Conservation (phyloP, 2,329 filamentous ascomycete genomes). For the Ophiocordyceps camponoti-saundersi region DNA sequence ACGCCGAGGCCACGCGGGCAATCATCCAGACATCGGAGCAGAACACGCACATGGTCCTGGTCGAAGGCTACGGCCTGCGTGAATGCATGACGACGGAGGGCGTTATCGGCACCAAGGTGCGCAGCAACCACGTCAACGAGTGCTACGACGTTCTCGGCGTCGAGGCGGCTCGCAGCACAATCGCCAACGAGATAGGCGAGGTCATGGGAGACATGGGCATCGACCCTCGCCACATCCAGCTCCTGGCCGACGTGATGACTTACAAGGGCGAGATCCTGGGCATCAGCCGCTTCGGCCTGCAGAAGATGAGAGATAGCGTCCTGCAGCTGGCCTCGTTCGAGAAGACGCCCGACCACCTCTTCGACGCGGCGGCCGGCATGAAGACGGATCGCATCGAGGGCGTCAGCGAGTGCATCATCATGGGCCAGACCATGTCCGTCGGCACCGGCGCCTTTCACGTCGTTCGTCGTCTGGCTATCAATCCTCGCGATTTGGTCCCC, state of each 20-base stretch:
- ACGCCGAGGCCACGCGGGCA: slow-evolving; percentile 68
- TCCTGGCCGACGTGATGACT: slow-evolving; percentile 96
- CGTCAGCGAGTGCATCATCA: slow-evolving; percentile 93
- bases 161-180: slow-evolving; percentile 73
- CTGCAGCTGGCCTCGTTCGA: slow-evolving; percentile 99
- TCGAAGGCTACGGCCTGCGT: slow-evolving; percentile 77
- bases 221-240: slow-evolving; percentile 91
- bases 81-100: slow-evolving; percentile 75
- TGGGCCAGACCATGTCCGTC: slow-evolving; percentile 85
- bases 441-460: slow-evolving; percentile 90
- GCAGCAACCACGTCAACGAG: slow-evolving; percentile 92
- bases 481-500: slow-evolving; percentile 35
- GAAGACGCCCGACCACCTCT: slow-evolving; percentile 94
- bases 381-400: slow-evolving; percentile 87
- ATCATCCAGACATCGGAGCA: slow-evolving; percentile 79
- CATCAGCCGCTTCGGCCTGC: slow-evolving; percentile 96
- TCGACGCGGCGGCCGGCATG: slow-evolving; percentile 85
- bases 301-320: slow-evolving; percentile 91
- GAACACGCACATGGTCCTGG: slow-evolving; percentile 82
- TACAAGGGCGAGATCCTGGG: slow-evolving; percentile 87
- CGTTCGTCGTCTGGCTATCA: slow-evolving; percentile 57
- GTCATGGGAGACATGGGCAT: slow-evolving; percentile 98
- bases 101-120: slow-evolving; percentile 71
- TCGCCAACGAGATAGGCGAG: slow-evolving; percentile 76
- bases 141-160: slow-evolving; percentile 92